Conservation (phyloP, 305 asterid species). For the Fraxinus sp. region DNA sequence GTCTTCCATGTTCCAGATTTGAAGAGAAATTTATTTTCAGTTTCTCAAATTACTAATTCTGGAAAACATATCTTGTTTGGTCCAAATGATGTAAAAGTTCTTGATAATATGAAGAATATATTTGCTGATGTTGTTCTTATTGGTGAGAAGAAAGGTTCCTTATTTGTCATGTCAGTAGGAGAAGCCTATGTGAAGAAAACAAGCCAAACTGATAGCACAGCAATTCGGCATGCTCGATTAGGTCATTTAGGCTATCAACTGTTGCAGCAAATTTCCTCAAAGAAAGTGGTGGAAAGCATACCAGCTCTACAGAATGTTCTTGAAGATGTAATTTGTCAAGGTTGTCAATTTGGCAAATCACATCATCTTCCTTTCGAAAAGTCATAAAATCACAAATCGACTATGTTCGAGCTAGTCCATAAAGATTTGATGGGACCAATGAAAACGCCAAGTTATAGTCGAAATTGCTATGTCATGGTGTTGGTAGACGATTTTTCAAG, state of each 20-base stretch:
- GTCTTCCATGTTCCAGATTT: conserved; percentile 11
- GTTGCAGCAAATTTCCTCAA: background rate
- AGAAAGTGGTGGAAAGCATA: conserved; percentile 1
- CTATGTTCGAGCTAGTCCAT: conserved; percentile 15
- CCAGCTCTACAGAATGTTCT: background rate
- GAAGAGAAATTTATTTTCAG: conserved; percentile 22
- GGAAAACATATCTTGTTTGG: conserved; percentile 18
- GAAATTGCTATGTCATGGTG: conserved; percentile 7
- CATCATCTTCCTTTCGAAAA: conserved; percentile 1
- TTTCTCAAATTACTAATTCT: conserved; percentile 15
- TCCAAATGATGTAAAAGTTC: conserved; percentile 16
- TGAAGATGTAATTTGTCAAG: conserved; percentile 8
- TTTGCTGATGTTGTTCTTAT: background rate
- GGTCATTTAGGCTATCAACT: conserved; percentile 11
- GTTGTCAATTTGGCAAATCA: conserved; percentile 15
- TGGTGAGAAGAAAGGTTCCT: conserved; percentile 16
- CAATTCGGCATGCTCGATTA: conserved; percentile 10
- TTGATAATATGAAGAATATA: background rate
- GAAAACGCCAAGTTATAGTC: background rate
- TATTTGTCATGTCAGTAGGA: conserved; percentile 12
- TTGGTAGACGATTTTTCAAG: conserved; percentile 17
- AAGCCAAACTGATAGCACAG: background rate
- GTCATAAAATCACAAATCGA: too few relatives aligned
- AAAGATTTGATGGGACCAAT: conserved; percentile 22
- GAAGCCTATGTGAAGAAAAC: conserved; percentile 19